These are phyloP conservation scores for Bjerkandera adusta DNA, from an alignment of 1,284 basidiomycete genomes.

Conservation along the genomic window DNA sequence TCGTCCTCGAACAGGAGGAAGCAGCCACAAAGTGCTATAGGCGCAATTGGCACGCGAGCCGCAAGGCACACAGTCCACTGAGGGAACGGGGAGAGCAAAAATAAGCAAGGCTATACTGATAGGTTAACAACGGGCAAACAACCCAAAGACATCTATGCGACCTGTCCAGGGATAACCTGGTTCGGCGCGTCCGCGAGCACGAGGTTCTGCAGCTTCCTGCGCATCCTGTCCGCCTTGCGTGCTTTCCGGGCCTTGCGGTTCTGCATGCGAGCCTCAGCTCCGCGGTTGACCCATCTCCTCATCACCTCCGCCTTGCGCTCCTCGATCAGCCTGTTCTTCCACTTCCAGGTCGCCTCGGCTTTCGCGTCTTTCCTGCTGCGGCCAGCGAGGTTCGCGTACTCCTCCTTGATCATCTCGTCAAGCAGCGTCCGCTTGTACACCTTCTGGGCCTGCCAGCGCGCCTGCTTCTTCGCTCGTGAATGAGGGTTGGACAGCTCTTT, in stretches of 20 bases:
- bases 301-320: conserved; percentile 60
- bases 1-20: neutral
- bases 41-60: too few relatives aligned
- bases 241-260: conserved; percentile 48
- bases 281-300: conserved; percentile 38
- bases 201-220: conserved; percentile 59
- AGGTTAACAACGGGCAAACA: too few relatives aligned
- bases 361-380: conserved; percentile 57
- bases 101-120: too few relatives aligned
- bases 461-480: conserved; percentile 74
- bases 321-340: conserved; percentile 55
- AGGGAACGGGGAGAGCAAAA: too few relatives aligned
- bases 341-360: conserved; percentile 73
- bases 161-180: conserved; percentile 59
- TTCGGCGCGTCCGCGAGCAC: conserved; percentile 60
- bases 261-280: conserved; percentile 30
- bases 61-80: too few relatives aligned
- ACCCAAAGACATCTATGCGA: too few relatives aligned
- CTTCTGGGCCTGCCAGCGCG: conserved; percentile 63
- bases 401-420: conserved; percentile 50
- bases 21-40: too few relatives aligned
- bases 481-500: conserved; percentile 78
- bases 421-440: conserved; percentile 47
- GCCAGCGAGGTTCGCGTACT: conserved; percentile 53
- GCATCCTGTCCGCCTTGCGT: conserved; percentile 59